Base-by-base conservation (phyloP, 352 stramenopile genomes). In the Thalassiosira exigua region DNA sequence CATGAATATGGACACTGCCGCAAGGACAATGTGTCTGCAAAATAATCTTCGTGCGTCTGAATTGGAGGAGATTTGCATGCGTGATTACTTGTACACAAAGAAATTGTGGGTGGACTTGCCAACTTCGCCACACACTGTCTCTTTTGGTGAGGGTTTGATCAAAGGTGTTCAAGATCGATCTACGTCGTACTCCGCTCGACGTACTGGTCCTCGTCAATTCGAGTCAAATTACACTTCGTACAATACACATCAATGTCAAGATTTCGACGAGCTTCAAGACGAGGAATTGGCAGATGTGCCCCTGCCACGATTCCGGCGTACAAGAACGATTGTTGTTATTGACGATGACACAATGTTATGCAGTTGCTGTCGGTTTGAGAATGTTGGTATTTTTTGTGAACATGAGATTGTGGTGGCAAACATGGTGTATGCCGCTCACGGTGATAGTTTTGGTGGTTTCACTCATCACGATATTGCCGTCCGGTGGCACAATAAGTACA, bases 401-500 rank as follows among this genome's bases (percentile, higher is more conserved):
- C 52, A 73, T 24, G 46, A 33, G 29, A 27, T 36, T 19, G 2
- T 2, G 14, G 5, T 48, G 11, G 39, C 42, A 22, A 44, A 70
- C 3, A 14, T 22, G 4, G 19, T 70, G 26, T 59, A 22, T 11
- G n/a, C 33, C 3, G 19, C 2, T 48, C 4, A 19, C 11, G 42
- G 26, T 14, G 33, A 56, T 12, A 36, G 21, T 14, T 79, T 71
- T 39, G 2, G 33, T 30, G 69, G 60, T 27, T 72, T 67, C 17
- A 65, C 24, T 26, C 58, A 79, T 14, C 12, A 71, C 50, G 29
- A 66, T 60, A 30, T 72, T 29, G 7, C 51, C 24, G 0, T 72
- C 22, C 21, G 69, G 24, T 72, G 51, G 9, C 24, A 17, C 4
- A 67, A 21, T 61, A 32, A 21, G 19, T 79, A 79, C 52, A 79